Evolutionary conservation across 192 early-diverging fungal species (phyloP).

Genomic region (Irineochytrium annulatum): DNA sequence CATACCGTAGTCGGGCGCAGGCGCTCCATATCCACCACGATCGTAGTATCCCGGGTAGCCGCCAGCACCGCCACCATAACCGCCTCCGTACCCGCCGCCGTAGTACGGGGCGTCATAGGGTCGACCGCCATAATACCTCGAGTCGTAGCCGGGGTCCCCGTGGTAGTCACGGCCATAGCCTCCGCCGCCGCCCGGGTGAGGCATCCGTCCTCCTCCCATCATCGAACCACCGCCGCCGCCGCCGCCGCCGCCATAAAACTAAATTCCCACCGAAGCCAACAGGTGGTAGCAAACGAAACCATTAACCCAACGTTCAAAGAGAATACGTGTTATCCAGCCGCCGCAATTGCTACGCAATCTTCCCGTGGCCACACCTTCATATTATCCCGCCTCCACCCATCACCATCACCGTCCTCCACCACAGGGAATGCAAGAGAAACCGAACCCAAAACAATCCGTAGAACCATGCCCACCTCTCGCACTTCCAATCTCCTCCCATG

Average conservation of each 20-base stretch:
- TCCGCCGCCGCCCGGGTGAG: constrained; percentile 1
- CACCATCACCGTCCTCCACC: no score
- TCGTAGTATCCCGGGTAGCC: background rate
- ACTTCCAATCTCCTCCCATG: constrained; percentile 73
- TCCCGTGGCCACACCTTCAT: no score
- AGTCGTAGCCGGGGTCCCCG: constrained; percentile 1
- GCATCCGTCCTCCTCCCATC: no score
- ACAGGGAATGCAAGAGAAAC: background rate
- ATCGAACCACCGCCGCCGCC: background rate
- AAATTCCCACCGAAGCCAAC: background rate
- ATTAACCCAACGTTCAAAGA: background rate
- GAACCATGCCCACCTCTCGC: constrained; percentile 54
- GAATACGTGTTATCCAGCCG: background rate
- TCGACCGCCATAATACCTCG: constrained; percentile 9
- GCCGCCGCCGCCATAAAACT: constrained; percentile 8
- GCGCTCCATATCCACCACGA: background rate
- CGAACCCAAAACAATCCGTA: background rate
- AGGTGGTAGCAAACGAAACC: background rate
- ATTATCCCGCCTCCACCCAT: no score
- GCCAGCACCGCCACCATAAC: constrained; percentile 10
- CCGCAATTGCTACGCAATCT: no score
- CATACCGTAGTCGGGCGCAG: background rate
- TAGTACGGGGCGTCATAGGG: constrained; percentile 17
- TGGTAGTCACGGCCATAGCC: constrained; percentile 6
- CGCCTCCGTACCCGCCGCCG: constrained; percentile 24